Base-by-base conservation (phyloP, 2,329 filamentous ascomycete species). In the Trichoderma atroviride region DNA sequence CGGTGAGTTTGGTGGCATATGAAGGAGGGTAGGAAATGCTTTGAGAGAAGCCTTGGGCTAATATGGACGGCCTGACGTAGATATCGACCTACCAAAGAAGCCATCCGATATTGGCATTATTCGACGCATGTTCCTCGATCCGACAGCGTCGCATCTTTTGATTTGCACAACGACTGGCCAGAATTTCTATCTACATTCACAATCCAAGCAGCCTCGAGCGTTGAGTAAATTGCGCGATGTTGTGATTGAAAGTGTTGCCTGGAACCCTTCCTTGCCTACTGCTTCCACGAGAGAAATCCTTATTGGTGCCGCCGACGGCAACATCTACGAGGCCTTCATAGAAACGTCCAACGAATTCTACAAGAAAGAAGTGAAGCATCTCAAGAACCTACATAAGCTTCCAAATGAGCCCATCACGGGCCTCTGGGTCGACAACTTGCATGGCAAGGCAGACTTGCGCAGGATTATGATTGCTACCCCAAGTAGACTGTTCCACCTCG, bases 161-260 rank as follows among this genome's bases (percentile, higher is more conserved):
- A 89, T 99, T 74, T 94, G 92, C 78, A 99, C 96, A 3, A 91
- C 93, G 5, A 88, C 94, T 52, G 94, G 94, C 78, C 96, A 99
- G 80, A 98, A 97, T 82, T 99, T 94, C 83, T 99, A 99, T 80
- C 91, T 99, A 11, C 96, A 99, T 79, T 95, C 94, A 13, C 95
- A 98, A 78, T 96, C 94, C 40, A 91, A 93, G 74, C 91, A 94
- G 73, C 94, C 95, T 2, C 93, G 96, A 72, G 87, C 91, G 9
- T 84, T 99, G 43, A 89, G 91, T 16, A 88, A 93, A 69, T 82
- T 99, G 65, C 95, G 95, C 74, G 93, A 93, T 33, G 93, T 97
- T 16, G 85, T 89, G 10, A 93, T 99, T 70, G 94, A 97, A 79
- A 92, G 91, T 72, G 86, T 99, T 71, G 94, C 95, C 43, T 99